Evolutionary conservation across 225 moss, liverwort and hornwort species (phyloP).

Genomic region (Polytrichum commune): DNA sequence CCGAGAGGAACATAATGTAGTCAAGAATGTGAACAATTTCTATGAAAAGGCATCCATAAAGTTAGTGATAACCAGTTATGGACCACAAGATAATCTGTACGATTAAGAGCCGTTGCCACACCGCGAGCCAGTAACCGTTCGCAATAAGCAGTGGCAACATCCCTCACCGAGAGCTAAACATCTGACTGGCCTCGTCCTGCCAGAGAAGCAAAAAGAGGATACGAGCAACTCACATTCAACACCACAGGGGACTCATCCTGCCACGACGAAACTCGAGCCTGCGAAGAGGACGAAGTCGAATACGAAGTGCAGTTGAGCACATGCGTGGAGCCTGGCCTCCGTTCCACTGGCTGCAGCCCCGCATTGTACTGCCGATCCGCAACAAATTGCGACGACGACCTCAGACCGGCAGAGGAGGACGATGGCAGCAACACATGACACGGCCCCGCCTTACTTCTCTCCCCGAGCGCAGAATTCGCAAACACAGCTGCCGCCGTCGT

Average conservation of each 20-base stretch:
- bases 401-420: not conserved
- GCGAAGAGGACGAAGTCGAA: slow-evolving; percentile 40
- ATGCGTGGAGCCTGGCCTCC: slow-evolving; percentile 5
- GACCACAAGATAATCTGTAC: too few relatives aligned
- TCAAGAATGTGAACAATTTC: too few relatives aligned
- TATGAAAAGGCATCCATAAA: too few relatives aligned
- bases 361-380: slow-evolving; percentile 9
- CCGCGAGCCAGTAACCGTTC: too few relatives aligned
- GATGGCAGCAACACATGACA: not conserved
- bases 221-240: slow-evolving; percentile 28
- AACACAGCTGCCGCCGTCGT: not conserved
- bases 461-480: not conserved
- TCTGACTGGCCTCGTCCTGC: too few relatives aligned
- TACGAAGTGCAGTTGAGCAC: slow-evolving; percentile 35
- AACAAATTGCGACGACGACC: slow-evolving; percentile 3
- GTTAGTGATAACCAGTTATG: too few relatives aligned
- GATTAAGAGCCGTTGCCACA: too few relatives aligned
- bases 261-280: slow-evolving; percentile 40
- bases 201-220: not conserved
- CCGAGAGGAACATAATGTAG: too few relatives aligned
- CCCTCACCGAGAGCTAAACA: too few relatives aligned
- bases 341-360: slow-evolving; percentile 1
- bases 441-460: not conserved
- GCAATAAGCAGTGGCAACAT: too few relatives aligned
- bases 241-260: slow-evolving; percentile 43